Conservation (phyloP, 1,284 basidiomycete genomes). For the Pseudozyma sp. region DNA sequence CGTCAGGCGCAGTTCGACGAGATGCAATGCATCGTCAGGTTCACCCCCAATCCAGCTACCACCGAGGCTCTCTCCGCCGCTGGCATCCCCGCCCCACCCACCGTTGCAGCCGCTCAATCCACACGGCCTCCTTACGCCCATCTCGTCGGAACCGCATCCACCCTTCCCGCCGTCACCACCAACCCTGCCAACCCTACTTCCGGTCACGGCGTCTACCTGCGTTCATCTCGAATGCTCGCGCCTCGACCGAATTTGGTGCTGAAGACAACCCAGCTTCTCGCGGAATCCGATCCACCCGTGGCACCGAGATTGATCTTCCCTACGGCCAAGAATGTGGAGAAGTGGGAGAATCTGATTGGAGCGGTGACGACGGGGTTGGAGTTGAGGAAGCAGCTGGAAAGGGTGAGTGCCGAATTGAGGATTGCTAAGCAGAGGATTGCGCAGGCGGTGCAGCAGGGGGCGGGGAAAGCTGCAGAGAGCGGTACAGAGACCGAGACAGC, state of each 20-base stretch:
- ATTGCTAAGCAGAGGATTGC: constrained; percentile 43
- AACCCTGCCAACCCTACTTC: constrained; percentile 48
- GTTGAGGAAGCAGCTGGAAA: constrained; percentile 65
- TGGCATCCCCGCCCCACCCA: background rate
- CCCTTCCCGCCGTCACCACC: constrained; percentile 56
- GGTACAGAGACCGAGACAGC: background rate
- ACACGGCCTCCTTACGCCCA: constrained; percentile 61
- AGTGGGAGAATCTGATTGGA: constrained; percentile 67
- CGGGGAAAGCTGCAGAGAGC: background rate
- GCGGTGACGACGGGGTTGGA: constrained; percentile 66
- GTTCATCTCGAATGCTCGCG: constrained; percentile 63
- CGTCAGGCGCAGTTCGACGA: constrained; percentile 64
- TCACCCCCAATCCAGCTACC: constrained; percentile 30
- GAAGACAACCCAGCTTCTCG: constrained; percentile 58
- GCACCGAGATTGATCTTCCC: constrained; percentile 63
- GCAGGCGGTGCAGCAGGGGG: constrained; percentile 13
- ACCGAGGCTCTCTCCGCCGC: constrained; percentile 2
- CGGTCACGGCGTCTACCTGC: constrained; percentile 65
- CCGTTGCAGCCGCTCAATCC: constrained; percentile 6
- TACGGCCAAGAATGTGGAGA: constrained; percentile 64
- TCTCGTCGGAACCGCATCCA: constrained; percentile 64
- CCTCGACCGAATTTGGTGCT: constrained; percentile 59
- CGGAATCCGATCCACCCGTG: constrained; percentile 58
- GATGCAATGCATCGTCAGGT: constrained; percentile 63
- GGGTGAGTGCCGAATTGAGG: constrained; percentile 55